Conservation (phyloP, 2,329 filamentous ascomycete species). For the Trichophyton rubrum region DNA sequence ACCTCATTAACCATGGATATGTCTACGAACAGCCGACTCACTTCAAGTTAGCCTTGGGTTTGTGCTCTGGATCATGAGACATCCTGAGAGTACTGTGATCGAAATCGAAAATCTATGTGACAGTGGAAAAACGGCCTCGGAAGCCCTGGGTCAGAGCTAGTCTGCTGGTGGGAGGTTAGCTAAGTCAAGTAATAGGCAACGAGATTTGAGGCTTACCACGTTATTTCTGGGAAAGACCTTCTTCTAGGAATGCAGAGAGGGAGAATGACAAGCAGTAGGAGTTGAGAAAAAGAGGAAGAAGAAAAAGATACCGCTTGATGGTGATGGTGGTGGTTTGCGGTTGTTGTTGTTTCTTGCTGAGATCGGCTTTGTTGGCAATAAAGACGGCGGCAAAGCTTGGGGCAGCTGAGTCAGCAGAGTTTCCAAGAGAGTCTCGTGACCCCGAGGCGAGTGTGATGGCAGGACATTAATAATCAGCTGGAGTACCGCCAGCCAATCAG, state of each 20-base stretch:
- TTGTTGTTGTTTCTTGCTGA: slow-evolving; percentile 2
- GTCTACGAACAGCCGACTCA: slow-evolving; percentile 38
- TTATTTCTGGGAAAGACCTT: neutral
- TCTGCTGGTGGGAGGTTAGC: neutral
- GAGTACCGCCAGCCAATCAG: slow-evolving; percentile 9
- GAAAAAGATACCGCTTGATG: slow-evolving; percentile 1
- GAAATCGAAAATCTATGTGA: slow-evolving; percentile 19
- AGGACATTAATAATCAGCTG: neutral
- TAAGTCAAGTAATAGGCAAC: neutral
- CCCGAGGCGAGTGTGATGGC: neutral
- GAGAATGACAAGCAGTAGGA: neutral
- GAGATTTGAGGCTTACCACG: neutral
- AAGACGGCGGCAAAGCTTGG: neutral
- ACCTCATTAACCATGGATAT: slow-evolving; percentile 11
- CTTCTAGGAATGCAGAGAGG: neutral
- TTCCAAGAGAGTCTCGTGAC: slow-evolving; percentile 4
- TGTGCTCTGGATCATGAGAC: slow-evolving; percentile 53
- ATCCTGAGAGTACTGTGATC: slow-evolving; percentile 41
- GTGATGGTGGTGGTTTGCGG: neutral
- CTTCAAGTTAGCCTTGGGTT: slow-evolving; percentile 66
- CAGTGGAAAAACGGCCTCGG: slow-evolving; percentile 12
- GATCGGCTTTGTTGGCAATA: slow-evolving; percentile 2
- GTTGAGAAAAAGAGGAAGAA: slow-evolving; percentile 7
- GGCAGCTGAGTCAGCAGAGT: slow-evolving; percentile 6
- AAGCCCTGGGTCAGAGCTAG: neutral